These are phyloP conservation scores for Silene uniflora DNA, from an alignment of 148 eudicot species.

Conservation along the genomic window DNA sequence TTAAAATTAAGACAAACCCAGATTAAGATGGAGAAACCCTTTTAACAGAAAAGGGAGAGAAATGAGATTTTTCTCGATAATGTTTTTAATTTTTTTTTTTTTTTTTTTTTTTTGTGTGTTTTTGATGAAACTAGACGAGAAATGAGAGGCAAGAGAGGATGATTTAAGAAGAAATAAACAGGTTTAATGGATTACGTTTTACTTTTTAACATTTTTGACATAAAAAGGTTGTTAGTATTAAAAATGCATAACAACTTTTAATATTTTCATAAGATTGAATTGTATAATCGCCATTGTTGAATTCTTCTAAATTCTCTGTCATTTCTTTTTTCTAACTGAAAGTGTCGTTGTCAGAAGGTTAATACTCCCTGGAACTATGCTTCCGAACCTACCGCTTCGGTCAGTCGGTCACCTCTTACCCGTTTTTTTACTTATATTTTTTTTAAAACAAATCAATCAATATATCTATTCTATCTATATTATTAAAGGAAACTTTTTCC, in stretches of 20 bases:
- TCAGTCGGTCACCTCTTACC: conserved; percentile 1
- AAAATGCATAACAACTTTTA: neutral
- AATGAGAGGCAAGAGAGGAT: conserved; percentile 8
- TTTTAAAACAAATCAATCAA: too few species aligned
- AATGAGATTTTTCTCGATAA: neutral
- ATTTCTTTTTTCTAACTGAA: conserved; percentile 9
- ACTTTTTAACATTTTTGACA: neutral
- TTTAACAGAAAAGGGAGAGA: conserved; percentile 4
- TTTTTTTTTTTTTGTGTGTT: too few species aligned
- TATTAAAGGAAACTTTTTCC: too few species aligned
- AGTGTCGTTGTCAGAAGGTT: conserved; percentile 22
- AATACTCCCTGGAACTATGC: neutral
- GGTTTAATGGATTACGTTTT: neutral
- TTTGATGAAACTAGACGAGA: conserved; percentile 7
- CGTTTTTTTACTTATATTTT: neutral
- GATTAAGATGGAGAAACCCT: conserved; percentile 17
- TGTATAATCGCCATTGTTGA: conserved; percentile 29
- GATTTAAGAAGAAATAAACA: conserved; percentile 4
- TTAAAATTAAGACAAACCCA: conserved; percentile 15
- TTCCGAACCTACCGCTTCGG: conserved; percentile 34
- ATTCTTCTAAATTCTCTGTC: conserved; percentile 15
- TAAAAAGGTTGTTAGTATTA: neutral
- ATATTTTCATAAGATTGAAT: conserved; percentile 10
- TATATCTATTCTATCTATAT: too few species aligned
- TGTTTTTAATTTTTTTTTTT: too few species aligned